Percentiles rank a stretch among this genome's conserved stretches.
Evolutionary conservation across 345 rosid species (phyloP).

Genomic region (Pistacia atlantica): DNA sequence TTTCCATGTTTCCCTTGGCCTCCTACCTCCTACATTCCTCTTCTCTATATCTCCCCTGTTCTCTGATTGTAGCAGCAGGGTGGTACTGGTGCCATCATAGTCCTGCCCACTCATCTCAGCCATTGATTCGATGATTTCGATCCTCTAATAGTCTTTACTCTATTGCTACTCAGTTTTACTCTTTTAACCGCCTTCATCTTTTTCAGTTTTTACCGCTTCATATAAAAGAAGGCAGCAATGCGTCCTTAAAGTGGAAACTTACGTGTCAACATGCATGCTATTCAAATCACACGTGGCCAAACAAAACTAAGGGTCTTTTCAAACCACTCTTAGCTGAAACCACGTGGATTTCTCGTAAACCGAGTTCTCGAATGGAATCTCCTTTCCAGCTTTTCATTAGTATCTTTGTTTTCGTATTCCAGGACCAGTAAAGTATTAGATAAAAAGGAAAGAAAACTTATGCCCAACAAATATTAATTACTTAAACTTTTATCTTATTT

Average conservation of each 20-base stretch:
- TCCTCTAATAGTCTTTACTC: not conserved
- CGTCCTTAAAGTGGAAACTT: not conserved
- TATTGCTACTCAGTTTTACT: not conserved
- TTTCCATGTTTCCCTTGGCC: slow-evolving; percentile 41
- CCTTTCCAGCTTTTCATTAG: no score
- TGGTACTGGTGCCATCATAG: not conserved
- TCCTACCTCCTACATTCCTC: not conserved
- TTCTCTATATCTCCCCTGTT: slow-evolving; percentile 1
- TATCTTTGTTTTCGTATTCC: no score
- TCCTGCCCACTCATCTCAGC: slow-evolving; percentile 9
- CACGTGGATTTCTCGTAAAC: not conserved
- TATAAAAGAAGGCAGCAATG: not conserved
- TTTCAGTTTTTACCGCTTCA: slow-evolving; percentile 5
- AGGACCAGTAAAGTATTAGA: no score
- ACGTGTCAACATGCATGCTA: slow-evolving; percentile 29
- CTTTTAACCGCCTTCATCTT: not conserved
- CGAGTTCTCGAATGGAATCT: no score
- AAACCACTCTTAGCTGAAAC: not conserved
- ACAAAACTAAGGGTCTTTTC: not conserved
- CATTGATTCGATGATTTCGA: not conserved
- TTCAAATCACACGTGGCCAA: slow-evolving; percentile 14
- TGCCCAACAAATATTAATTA: no score
- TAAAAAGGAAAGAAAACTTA: no score
- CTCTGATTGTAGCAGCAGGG: slow-evolving; percentile 4
- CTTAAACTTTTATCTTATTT: no score